Base-by-base conservation (phyloP, 2,329 filamentous ascomycete genomes). In the Diaporthe citrichinensis region DNA sequence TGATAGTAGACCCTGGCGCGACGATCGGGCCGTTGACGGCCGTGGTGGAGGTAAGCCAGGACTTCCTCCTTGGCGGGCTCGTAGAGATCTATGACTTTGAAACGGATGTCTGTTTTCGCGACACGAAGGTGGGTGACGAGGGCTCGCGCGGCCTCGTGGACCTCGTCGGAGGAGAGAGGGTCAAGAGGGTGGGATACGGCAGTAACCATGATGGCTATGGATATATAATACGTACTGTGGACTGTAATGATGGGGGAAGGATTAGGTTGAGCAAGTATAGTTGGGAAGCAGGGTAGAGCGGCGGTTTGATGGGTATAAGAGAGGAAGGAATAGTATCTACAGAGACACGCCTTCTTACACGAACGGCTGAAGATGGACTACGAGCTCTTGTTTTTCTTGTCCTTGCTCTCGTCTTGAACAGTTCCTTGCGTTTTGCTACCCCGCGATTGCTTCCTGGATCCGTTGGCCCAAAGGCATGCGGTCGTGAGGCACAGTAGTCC, bases 11-110 rank as follows among this genome's bases (percentile, higher is more conserved):
- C 55, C 31, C 55, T 58, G 55, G 31, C 55, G 4, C 55, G 31
- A 58, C 55, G 55, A n/a, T 58, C 17, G 9, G 55, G 55, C 25
- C 55, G 17, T 34, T 23, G 55, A n/a, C 31, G 28, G 9, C 55
- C 55, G 5, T 36, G 28, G 31, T 23, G 31, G 23, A 58, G 20
- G 34, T 58, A 58, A 58, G 55, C 55, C 4, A 58, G 55, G 7
- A 58, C 55, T 36, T 58, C 31, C 8, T 58, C 17, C 55, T 58
- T 58, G 31, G 55, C 55, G 17, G 55, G 55, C 31, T 58, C 55
- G 31, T 58, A 58, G 17, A 58, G 55, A 36, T 58, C 55, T 34
- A 58, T 58, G 17, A 58, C 17, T 36, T 58, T 58, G 55, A 58
- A 58, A 34, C 55, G 55, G 12, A 58, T 58, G 55, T 36, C 55